These are phyloP conservation scores for Cladophialophora exuberans DNA, from an alignment of 2,329 filamentous ascomycete genomes.

Conservation along the genomic window DNA sequence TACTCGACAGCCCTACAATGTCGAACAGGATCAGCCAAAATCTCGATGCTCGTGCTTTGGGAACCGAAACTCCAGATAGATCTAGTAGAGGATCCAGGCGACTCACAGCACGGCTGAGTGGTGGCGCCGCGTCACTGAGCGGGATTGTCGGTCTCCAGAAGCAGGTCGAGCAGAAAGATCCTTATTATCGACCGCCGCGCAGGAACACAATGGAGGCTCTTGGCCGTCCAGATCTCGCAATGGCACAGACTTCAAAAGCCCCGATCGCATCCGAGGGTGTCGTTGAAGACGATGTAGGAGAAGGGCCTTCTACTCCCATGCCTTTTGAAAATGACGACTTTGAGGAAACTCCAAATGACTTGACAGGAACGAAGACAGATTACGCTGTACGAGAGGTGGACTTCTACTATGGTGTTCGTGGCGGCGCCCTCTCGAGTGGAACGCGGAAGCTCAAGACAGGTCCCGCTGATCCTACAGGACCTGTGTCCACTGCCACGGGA, in stretches of 20 bases:
- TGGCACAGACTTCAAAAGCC: slow-evolving; percentile 47
- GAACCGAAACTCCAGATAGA: slow-evolving; percentile 68
- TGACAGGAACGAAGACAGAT: slow-evolving; percentile 63
- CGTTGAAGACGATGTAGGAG: slow-evolving; percentile 44
- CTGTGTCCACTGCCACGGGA: slow-evolving; percentile 83
- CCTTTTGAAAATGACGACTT: slow-evolving; percentile 42
- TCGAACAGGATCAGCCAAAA: slow-evolving; percentile 62
- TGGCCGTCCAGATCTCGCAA: slow-evolving; percentile 44
- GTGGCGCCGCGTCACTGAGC: slow-evolving; percentile 47
- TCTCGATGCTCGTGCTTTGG: slow-evolving; percentile 37
- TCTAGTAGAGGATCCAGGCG: slow-evolving; percentile 72
- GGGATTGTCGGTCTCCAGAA: slow-evolving; percentile 48
- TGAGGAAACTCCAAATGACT: slow-evolving; percentile 45
- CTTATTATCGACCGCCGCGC: slow-evolving; percentile 85
- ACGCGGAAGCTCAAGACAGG: slow-evolving; percentile 89
- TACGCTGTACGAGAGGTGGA: slow-evolving; percentile 86
- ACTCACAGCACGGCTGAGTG: slow-evolving; percentile 53
- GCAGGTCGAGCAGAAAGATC: slow-evolving; percentile 65
- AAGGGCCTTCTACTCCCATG: slow-evolving; percentile 36
- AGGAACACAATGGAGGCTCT: slow-evolving; percentile 63
- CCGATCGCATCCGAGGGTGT: slow-evolving; percentile 42
- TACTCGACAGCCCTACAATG: slow-evolving; percentile 55
- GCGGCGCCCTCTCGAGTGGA: slow-evolving; percentile 81
- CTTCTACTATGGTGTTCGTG: slow-evolving; percentile 93
- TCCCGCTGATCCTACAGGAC: slow-evolving; percentile 89